phyloP scores from a whole-genome alignment of 2,329 filamentous ascomycete genomes.

The Calcarisporium arbuscula region DNA sequence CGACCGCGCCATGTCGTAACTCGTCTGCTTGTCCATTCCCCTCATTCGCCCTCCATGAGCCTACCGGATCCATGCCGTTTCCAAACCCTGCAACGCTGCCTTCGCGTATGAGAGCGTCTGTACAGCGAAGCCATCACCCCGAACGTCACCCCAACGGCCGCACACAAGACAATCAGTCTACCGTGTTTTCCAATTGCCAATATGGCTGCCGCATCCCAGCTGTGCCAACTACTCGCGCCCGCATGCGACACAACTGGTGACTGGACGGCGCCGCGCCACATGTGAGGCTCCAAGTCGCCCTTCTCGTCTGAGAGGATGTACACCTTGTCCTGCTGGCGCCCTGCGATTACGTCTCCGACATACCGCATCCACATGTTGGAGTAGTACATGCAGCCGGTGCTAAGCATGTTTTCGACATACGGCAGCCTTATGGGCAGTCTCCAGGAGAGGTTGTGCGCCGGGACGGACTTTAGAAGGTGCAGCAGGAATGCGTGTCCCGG shows the following conservation, averaged over 20 bases:
- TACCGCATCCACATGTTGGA: conserved; percentile 19
- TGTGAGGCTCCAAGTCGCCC: conserved; percentile 16
- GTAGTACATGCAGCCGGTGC: conserved; percentile 20
- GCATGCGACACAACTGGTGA: conserved; percentile 18
- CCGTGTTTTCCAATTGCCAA: conserved; percentile 15
- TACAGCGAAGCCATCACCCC: too few relatives aligned
- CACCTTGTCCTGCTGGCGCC: conserved; percentile 5
- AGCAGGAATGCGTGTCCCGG: conserved; percentile 13
- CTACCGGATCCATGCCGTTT: too few relatives aligned
- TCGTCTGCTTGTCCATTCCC: too few relatives aligned
- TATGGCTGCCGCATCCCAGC: conserved; percentile 17
- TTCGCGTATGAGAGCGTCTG: too few relatives aligned
- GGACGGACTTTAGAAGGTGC: conserved; percentile 11
- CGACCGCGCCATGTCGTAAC: too few relatives aligned
- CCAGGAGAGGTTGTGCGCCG: conserved; percentile 16
- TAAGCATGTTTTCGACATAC: conserved; percentile 20
- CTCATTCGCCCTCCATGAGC: too few relatives aligned
- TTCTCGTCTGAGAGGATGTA: conserved; percentile 11
- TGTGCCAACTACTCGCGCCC: conserved; percentile 19
- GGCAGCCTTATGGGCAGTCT: conserved; percentile 17
- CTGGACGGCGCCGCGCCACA: conserved; percentile 16
- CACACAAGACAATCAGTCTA: too few relatives aligned
- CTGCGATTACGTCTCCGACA: conserved; percentile 9
- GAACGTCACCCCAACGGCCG: too few relatives aligned
- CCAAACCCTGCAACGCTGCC: too few relatives aligned